These are phyloP conservation scores for Waltergamsia citrina DNA, from an alignment of 2,329 filamentous ascomycete species.

Conservation along the genomic window DNA sequence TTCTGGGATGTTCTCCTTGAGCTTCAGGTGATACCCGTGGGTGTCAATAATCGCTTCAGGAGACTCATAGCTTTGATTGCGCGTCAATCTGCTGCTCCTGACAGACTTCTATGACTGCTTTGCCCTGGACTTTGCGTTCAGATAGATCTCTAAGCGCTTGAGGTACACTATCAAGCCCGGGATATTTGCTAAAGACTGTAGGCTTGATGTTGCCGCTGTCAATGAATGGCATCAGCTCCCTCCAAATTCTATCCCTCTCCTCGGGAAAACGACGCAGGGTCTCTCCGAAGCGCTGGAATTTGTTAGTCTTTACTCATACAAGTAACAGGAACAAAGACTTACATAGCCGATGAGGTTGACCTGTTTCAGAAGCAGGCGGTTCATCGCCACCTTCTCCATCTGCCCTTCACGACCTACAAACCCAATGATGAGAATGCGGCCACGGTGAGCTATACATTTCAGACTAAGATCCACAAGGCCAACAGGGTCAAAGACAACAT, in stretches of 20 bases:
- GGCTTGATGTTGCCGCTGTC: constrained; percentile 36
- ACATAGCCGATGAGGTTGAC: constrained; percentile 43
- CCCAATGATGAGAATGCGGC: constrained; percentile 44
- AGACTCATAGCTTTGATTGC: constrained; percentile 5
- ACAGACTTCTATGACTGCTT: constrained; percentile 39
- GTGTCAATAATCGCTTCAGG: background rate
- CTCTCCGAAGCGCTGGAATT: constrained; percentile 42
- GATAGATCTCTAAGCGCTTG: constrained; percentile 40
- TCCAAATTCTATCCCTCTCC: constrained; percentile 38
- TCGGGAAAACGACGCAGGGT: constrained; percentile 37
- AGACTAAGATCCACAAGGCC: constrained; percentile 45
- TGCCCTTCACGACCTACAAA: constrained; percentile 44
- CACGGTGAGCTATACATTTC: constrained; percentile 42
- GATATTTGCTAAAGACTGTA: constrained; percentile 38
- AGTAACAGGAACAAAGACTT: constrained; percentile 10
- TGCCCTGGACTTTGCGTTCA: constrained; percentile 41
- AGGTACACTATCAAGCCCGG: constrained; percentile 37
- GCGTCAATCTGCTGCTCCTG: constrained; percentile 8
- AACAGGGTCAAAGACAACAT: constrained; percentile 49
- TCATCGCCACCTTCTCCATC: constrained; percentile 45
- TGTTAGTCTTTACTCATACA: background rate
- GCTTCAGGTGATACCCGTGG: no score
- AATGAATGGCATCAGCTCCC: constrained; percentile 37
- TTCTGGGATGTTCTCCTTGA: no score
- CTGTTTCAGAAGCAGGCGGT: constrained; percentile 42